Conservation (phyloP, 179 eudicot genomes). For the Nepenthes alata region DNA sequence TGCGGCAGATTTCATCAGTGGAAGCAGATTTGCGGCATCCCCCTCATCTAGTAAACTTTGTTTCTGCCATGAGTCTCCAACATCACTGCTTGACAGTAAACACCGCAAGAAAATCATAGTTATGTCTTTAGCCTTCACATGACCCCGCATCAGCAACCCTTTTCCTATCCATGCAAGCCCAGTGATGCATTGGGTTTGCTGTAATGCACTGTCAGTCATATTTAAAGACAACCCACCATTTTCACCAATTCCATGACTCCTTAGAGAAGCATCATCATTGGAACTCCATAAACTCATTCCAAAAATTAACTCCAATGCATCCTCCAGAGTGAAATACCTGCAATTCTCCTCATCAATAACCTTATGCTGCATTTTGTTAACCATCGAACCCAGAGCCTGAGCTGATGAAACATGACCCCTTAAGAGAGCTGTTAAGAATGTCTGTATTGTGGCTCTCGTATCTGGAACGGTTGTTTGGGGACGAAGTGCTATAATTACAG, state of each 20-base stretch:
- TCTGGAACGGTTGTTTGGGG: slow-evolving; percentile 49
- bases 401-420: slow-evolving; percentile 68
- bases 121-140: slow-evolving; percentile 65
- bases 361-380: slow-evolving; percentile 58
- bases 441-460: slow-evolving; percentile 26
- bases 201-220: slow-evolving; percentile 9
- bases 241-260: slow-evolving; percentile 14
- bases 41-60: slow-evolving; percentile 16
- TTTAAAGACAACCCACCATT: slow-evolving; percentile 15
- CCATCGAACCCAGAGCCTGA: slow-evolving; percentile 88
- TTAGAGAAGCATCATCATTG: slow-evolving; percentile 16
- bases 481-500: slow-evolving; percentile 63
- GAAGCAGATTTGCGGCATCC: slow-evolving; percentile 18
- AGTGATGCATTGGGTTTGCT: slow-evolving; percentile 27
- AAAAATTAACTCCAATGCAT: slow-evolving; percentile 45
- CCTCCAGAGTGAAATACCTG: slow-evolving; percentile 35
- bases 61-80: slow-evolving; percentile 17
- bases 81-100: slow-evolving; percentile 27
- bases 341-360: slow-evolving; percentile 19
- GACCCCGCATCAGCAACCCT: slow-evolving; percentile 90
- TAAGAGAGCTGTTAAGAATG: slow-evolving; percentile 32
- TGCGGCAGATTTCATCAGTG: slow-evolving; percentile 50
- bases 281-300: slow-evolving; percentile 21
- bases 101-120: slow-evolving; percentile 48
- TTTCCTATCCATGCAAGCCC: slow-evolving; percentile 94